phyloP scores from a whole-genome alignment of 2,329 filamentous ascomycete species.

The Nigrograna mackinnonii region DNA sequence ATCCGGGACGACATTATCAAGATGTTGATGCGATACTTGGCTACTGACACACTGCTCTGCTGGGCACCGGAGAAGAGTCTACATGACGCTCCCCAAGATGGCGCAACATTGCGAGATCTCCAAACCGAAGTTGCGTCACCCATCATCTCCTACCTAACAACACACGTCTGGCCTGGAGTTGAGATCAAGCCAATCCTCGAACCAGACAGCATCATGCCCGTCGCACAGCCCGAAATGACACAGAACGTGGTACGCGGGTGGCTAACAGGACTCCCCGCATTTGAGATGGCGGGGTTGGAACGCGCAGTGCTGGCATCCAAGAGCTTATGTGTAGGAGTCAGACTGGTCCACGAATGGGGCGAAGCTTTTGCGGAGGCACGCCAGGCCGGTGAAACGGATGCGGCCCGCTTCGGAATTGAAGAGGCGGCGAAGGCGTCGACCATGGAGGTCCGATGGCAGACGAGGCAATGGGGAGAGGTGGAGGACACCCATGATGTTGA shows the following conservation, averaged over 20 bases:
- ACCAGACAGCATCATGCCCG: constrained; percentile 73
- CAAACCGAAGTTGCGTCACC: constrained; percentile 72
- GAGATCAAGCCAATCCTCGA: constrained; percentile 82
- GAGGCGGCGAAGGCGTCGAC: constrained; percentile 78
- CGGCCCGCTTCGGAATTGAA: constrained; percentile 71
- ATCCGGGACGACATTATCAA: constrained; percentile 67
- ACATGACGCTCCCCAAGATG: constrained; percentile 48
- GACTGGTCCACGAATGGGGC: constrained; percentile 87
- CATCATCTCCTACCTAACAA: constrained; percentile 72
- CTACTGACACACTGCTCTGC: constrained; percentile 91
- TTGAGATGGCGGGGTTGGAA: constrained; percentile 87
- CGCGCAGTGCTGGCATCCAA: constrained; percentile 83
- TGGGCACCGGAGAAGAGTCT: constrained; percentile 69
- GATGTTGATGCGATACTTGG: constrained; percentile 80
- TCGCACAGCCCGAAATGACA: constrained; percentile 73
- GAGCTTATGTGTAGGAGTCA: constrained; percentile 75
- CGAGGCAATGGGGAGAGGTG: constrained; percentile 89
- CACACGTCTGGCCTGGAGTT: constrained; percentile 81
- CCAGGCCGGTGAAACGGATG: constrained; percentile 31
- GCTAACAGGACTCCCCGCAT: constrained; percentile 72
- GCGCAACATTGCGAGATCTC: constrained; percentile 66
- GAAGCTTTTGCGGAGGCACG: constrained; percentile 65
- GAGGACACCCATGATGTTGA: constrained; percentile 98
- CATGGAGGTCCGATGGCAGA: constrained; percentile 90
- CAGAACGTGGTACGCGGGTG: constrained; percentile 77